Evolutionary conservation across 345 rosid genomes (phyloP), one percentile per base, ranked within the genome.

Genomic region (Abelmoschus esculentus): DNA sequence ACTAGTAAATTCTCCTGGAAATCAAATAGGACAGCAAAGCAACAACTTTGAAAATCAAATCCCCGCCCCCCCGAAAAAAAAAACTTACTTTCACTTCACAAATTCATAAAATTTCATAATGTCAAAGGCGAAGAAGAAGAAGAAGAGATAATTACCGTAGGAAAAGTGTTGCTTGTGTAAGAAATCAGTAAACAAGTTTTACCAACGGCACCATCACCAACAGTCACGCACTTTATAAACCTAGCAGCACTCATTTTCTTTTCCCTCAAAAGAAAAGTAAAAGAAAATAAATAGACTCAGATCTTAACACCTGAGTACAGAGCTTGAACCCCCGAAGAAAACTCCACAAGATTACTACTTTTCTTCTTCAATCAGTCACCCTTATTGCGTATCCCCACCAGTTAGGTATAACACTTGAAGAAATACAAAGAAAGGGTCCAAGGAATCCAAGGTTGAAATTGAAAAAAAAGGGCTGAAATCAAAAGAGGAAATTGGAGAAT

Each of bases 191-290:
- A 81, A 78, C 96, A 90, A 12, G 96, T 90, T 82, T 90, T 90
- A 44, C 93, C 96, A 57, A 90, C 93, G 54, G 93, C 93, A 36
- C 96, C 96, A 71, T 90, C 93, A 81, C 96, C 96, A 49, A 90
- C 96, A 32, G 96, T 90, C 54, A 88, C 93, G 73, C 96, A 90
- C 83, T 88, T 88, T n/a, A 90, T 87, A 71, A 88, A 90, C 82
- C 90, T 82, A 61, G 91, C 84, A 29, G 91, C 96, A 66, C 93
- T 90, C 96, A 90, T 90, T 78, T 73, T 74, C 15, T 28, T 15
- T 15, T 32, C 44, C 8, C 44, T 40, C 1, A 8, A 62, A 22
- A 28, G 65, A 76, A 67, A 75, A 11, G 56, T 38, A 11, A 38
- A 7, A 1, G 44, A 38, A 38, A 7, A 7, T 4, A 32, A 34